phyloP scores from a whole-genome alignment of 805 yeast species.

The Aciculoconidium aculeatum region DNA sequence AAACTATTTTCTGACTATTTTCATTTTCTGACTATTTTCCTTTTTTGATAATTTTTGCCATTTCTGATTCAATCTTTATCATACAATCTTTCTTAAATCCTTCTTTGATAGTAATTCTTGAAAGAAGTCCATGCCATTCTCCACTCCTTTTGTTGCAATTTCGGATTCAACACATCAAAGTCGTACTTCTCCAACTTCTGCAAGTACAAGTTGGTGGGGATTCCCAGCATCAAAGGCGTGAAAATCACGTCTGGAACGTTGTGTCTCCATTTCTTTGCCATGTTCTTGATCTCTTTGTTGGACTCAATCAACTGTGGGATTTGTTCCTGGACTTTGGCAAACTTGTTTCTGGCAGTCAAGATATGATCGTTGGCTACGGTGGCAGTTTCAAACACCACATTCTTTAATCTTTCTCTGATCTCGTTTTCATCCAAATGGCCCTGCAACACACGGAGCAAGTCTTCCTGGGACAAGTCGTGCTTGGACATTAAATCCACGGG shows the following conservation, averaged over 20 bases:
- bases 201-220: slow-evolving; percentile 62
- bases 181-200: slow-evolving; percentile 54
- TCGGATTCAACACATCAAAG: slow-evolving; percentile 51
- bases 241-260: slow-evolving; percentile 58
- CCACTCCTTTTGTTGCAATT: slow-evolving; percentile 53
- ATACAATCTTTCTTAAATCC: slow-evolving; percentile 19
- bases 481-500: slow-evolving; percentile 59
- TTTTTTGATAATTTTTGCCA: background rate
- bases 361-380: slow-evolving; percentile 77
- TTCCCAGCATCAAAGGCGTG: slow-evolving; percentile 60
- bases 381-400: slow-evolving; percentile 64
- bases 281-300: slow-evolving; percentile 10
- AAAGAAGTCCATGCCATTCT: slow-evolving; percentile 57
- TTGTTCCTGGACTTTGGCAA: slow-evolving; percentile 32
- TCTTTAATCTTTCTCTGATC: slow-evolving; percentile 38
- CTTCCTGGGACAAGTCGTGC: slow-evolving; percentile 57
- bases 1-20: too few species aligned
- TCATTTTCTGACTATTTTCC: too few species aligned
- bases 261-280: slow-evolving; percentile 30
- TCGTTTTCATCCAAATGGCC: slow-evolving; percentile 35
- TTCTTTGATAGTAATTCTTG: slow-evolving; percentile 37
- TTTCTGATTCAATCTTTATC: background rate
- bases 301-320: slow-evolving; percentile 25
- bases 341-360: slow-evolving; percentile 57
- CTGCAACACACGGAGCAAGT: slow-evolving; percentile 42